Percentiles rank a stretch among this genome's conserved stretches.
phyloP scores from a whole-genome alignment of 2,329 filamentous ascomycete genomes.

The Bipolaris bicolor region DNA sequence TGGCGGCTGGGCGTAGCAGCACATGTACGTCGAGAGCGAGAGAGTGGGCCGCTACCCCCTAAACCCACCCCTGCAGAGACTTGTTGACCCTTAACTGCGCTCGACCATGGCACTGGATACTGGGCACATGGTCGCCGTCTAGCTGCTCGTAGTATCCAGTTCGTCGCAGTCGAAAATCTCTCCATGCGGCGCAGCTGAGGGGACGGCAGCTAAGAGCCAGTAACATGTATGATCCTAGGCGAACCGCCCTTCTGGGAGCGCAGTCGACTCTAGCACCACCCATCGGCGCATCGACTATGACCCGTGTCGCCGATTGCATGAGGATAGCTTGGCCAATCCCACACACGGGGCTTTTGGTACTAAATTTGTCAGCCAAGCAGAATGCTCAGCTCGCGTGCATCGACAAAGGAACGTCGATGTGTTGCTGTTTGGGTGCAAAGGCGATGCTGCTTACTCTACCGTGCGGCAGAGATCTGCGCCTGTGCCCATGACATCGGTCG shows the following conservation, averaged over 20 bases:
- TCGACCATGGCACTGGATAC: background rate
- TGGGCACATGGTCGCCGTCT: background rate
- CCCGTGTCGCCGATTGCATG: conserved; percentile 11
- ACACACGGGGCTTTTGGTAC: background rate
- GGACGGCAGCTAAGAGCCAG: conserved; percentile 30
- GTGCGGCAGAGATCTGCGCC: conserved; percentile 1
- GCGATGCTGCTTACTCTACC: background rate
- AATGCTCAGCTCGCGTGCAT: background rate
- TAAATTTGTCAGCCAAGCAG: conserved; percentile 1
- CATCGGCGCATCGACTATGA: conserved; percentile 9
- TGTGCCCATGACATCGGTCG: background rate
- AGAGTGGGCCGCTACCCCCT: background rate
- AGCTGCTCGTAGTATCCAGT: conserved; percentile 7
- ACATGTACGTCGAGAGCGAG: background rate
- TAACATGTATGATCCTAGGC: conserved; percentile 21
- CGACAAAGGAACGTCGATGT: background rate
- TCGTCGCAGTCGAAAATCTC: conserved; percentile 3
- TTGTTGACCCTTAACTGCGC: background rate
- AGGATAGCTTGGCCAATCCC: conserved; percentile 1
- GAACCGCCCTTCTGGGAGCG: conserved; percentile 28
- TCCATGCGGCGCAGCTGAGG: conserved; percentile 6
- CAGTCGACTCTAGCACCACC: conserved; percentile 1
- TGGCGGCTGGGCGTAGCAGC: background rate
- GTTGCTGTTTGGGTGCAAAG: background rate
- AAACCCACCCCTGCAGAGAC: background rate